These are phyloP conservation scores for Epichloe gansuensis DNA, from an alignment of 2,329 filamentous ascomycete species.

Conservation along the genomic window DNA sequence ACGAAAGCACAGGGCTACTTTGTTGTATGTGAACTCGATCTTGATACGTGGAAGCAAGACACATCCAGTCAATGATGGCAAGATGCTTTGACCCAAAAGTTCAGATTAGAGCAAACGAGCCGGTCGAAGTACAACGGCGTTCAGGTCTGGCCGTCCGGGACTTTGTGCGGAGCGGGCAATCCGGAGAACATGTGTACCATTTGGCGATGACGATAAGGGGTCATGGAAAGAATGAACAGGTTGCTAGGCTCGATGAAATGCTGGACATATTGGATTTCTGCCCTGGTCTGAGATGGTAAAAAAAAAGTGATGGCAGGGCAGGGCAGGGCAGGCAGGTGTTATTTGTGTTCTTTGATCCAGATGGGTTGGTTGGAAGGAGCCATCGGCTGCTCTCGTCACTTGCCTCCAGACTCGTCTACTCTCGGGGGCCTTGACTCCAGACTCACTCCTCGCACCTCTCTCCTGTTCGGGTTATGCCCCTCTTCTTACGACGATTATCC, in stretches of 20 bases:
- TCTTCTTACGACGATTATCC: background rate
- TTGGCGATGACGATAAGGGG: background rate
- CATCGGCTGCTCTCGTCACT: background rate
- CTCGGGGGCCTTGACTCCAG: background rate
- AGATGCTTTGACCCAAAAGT: background rate
- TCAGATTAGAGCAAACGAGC: background rate
- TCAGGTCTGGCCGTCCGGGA: background rate
- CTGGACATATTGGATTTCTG: background rate
- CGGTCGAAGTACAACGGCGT: background rate
- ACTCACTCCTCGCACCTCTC: background rate
- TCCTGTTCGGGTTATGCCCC: background rate
- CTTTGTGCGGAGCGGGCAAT: background rate
- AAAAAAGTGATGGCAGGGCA: background rate
- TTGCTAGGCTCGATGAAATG: background rate
- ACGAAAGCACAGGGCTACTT: background rate
- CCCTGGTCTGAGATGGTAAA: background rate
- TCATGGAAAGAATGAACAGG: background rate
- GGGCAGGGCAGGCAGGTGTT: background rate
- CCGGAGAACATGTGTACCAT: background rate
- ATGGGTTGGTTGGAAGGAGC: conserved; percentile 1
- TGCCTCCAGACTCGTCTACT: background rate
- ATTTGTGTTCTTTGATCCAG: background rate
- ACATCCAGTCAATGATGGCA: background rate
- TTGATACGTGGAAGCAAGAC: background rate
- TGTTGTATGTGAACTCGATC: background rate